Evolutionary conservation across 352 stramenopile species (phyloP), one percentile per base, ranked within the genome.

Genomic region (Phytophthora cactorum): DNA sequence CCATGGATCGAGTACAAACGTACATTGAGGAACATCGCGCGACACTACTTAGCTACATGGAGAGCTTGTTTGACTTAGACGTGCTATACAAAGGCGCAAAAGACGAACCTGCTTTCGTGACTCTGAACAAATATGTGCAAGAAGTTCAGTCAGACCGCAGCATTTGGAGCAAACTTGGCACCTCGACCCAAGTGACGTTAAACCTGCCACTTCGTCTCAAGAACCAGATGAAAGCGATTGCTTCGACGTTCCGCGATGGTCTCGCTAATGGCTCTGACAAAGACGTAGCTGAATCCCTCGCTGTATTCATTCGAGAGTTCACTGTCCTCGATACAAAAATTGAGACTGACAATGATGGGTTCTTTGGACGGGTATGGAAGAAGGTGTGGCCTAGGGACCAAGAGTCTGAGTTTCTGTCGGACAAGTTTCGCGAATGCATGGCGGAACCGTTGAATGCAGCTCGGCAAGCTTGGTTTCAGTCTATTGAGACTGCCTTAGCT

Each of bases 21-120:
- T 29, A 71, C 1, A 63, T 75, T 7, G 69, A 80, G n/a, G 70
- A 84, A 5, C 25, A 47, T 10, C 66, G 72, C 1, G 47, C 32
- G 0, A 52, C 17, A n/a, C 3, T 82, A 8, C 8, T 82, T 9
- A 25, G 14, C 0, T 29, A 69, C 17, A 52, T 63, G 1, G 50
- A 66, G 10, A 66, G 36, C 10, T 49, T 86, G 14, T 84, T 86
- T 17, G 61, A 70, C 11, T 51, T 89, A 32, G 69, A 84, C 2
- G 9, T 78, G 8, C 12, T 84, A 12, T 27, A 72, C 43, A 58
- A 70, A 6, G 60, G 29, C 4, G 8, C 17, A 2, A 68, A 70
- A 36, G 14, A n/a, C 1, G 54, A 66, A 7, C 28, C 31, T 2
- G 63, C 57, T 1, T 79, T 76, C 39, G 25, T 28, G 6, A 56